These are phyloP conservation scores for Magnolia changhungtana DNA, from an alignment of 164 flowering plant genomes.

Conservation along the genomic window DNA sequence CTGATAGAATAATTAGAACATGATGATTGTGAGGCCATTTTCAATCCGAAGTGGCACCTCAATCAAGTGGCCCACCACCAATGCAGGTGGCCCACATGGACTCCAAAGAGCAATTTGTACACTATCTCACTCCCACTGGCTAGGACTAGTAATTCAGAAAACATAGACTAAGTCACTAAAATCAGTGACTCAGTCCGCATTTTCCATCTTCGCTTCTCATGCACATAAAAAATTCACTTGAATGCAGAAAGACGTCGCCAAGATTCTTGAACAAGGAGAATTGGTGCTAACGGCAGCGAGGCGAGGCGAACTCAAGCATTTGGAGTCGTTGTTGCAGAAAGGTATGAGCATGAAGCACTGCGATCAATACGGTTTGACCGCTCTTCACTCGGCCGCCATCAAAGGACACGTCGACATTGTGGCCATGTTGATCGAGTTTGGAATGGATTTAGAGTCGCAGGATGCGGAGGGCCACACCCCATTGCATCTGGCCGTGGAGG, in stretches of 20 bases:
- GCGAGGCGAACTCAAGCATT: conserved; percentile 37
- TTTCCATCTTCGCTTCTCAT: too few relatives aligned
- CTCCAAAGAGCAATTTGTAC: too few relatives aligned
- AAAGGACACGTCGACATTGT: conserved; percentile 53
- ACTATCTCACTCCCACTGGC: too few relatives aligned
- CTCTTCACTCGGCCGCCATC: conserved; percentile 62
- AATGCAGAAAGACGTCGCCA: conserved; percentile 38
- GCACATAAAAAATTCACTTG: too few relatives aligned
- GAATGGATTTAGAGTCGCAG: conserved; percentile 38
- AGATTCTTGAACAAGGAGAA: conserved; percentile 45
- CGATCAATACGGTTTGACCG: conserved; percentile 57
- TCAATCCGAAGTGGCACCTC: too few relatives aligned
- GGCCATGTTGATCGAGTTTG: conserved; percentile 33
- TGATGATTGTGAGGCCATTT: too few relatives aligned
- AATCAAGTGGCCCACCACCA: too few relatives aligned
- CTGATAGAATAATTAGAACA: too few relatives aligned
- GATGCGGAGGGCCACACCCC: conserved; percentile 65
- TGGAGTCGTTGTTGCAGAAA: conserved; percentile 32
- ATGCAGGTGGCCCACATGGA: too few relatives aligned
- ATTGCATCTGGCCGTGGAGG: conserved; percentile 63
- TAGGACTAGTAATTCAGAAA: too few relatives aligned
- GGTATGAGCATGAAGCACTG: conserved; percentile 29
- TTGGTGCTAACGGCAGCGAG: conserved; percentile 51
- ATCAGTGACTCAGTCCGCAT: too few relatives aligned
- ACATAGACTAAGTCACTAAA: too few relatives aligned